A percentile compares a stretch with the other conserved stretches of the same genome.
Conservation (phyloP, 2,329 filamentous ascomycete genomes). For the Alternaria sp. region DNA sequence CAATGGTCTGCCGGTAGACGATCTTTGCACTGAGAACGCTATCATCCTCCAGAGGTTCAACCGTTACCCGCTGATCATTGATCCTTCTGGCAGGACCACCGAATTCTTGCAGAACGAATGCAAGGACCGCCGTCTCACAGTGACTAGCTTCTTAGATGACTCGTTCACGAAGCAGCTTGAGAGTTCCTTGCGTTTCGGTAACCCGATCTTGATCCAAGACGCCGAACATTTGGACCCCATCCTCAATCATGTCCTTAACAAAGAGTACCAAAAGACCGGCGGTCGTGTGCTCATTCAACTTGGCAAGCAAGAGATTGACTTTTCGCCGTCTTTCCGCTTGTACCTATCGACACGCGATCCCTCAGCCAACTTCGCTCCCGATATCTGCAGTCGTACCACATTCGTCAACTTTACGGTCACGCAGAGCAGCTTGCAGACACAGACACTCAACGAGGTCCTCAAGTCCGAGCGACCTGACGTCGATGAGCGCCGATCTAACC, state of each 20-base stretch:
- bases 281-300: conserved; percentile 98
- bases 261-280: conserved; percentile 98
- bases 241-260: conserved; percentile 97
- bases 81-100: conserved; percentile 91
- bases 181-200: conserved; percentile 95
- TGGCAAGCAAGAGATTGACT: conserved; percentile 98
- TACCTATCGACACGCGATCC: conserved; percentile 96
- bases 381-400: conserved; percentile 97
- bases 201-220: conserved; percentile 97
- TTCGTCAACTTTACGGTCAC: conserved; percentile 99
- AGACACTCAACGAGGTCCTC: conserved; percentile 95
- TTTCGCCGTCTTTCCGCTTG: conserved; percentile 94
- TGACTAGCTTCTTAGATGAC: conserved; percentile 97
- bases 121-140: conserved; percentile 90
- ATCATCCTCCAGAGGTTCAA: conserved; percentile 98
- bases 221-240: conserved; percentile 97
- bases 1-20: conserved; percentile 90
- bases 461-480: conserved; percentile 98
- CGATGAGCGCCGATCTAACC: conserved; percentile 92
- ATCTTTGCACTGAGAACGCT: conserved; percentile 97
- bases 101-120: conserved; percentile 96
- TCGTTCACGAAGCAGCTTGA: conserved; percentile 98
- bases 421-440: conserved; percentile 97
- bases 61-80: conserved; percentile 96
- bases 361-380: conserved; percentile 92